Evolutionary conservation across 2,329 filamentous ascomycete genomes (phyloP), one percentile per base, ranked within the genome.

Genomic region (Phyllosticta citriasiana): DNA sequence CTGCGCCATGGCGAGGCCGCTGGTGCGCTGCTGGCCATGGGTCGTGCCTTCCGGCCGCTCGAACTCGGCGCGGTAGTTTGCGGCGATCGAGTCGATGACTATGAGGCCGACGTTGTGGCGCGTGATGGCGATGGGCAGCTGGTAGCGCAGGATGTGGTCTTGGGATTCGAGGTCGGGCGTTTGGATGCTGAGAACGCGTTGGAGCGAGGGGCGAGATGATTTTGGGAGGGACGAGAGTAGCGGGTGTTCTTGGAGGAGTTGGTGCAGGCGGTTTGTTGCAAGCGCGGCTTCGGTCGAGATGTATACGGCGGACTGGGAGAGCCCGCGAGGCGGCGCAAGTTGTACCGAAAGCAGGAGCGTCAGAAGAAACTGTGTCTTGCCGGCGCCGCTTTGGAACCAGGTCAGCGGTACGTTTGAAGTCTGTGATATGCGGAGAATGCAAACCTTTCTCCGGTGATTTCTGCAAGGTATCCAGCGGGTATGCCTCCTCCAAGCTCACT

Each of bases 61-160:
- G 68, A 91, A 94, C 73, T 97, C 93, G 57, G 90, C 92, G 65
- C 94, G 88, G 74, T 94, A 99, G 75, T 99, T 99, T 63, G 94
- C 91, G 0, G 94, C 92, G 27, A 99, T 88, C 4, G 89, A 96
- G 76, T 99, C 94, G 33, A 99, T 77, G 14, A 97, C 82, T 1
- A 99, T 76, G 1, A 99, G 82, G 2, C 93, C 91, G 58, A 96
- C 80, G 64, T 87, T 82, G 72, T 90, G 85, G 55, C 89, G 84
- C 65, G 83, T 78, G 22, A 96, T 84, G 27, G 91, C 86, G 19
- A 96, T 88, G 1, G 94, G 94, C 5, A 97, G 86, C 73, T 99
- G 94, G 74, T 90, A 97, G 65, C 86, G 86, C 26, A 97, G 79
- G 70, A 99, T 96, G 75, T 97, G 93, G 63, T 97, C 93, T 75